Evolutionary conservation across 1,284 basidiomycete genomes (phyloP).

Genomic region (Rhizopogon parksii): DNA sequence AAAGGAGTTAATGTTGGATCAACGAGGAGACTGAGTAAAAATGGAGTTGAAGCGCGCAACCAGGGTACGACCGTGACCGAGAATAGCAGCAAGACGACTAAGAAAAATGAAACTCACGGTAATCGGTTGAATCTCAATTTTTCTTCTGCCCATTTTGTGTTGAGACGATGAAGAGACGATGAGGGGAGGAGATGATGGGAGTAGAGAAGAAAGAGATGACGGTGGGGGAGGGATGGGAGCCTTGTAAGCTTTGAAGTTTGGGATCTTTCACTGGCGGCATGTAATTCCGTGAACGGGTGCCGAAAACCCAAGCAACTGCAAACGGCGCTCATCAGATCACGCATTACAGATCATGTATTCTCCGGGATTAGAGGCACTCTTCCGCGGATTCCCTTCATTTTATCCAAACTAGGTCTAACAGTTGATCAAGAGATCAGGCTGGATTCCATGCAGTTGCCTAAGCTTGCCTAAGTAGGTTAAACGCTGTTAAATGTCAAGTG

Average conservation of each 20-base stretch:
- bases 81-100: conserved; percentile 19
- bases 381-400: conserved; percentile 19
- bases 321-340: conserved; percentile 31
- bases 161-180: conserved; percentile 3
- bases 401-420: conserved; percentile 2
- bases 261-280: conserved; percentile 29
- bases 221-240: conserved; percentile 24
- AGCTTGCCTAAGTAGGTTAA: neutral
- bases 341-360: conserved; percentile 17
- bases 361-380: conserved; percentile 6
- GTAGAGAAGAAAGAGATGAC: conserved; percentile 15
- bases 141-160: conserved; percentile 70
- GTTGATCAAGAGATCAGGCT: neutral
- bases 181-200: conserved; percentile 18
- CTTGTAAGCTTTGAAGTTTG: conserved; percentile 30
- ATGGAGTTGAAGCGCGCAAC: conserved; percentile 18
- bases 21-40: conserved; percentile 20
- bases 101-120: conserved; percentile 42
- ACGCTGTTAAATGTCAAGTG: neutral
- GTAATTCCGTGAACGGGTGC: conserved; percentile 34
- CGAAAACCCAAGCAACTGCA: conserved; percentile 26
- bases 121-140: conserved; percentile 87
- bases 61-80: conserved; percentile 19
- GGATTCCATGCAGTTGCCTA: neutral
- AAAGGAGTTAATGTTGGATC: conserved; percentile 26